A percentile compares a stretch with the other conserved stretches of the same genome.
Conservation (phyloP, 805 yeast genomes). For the Candida rishiriensis region DNA sequence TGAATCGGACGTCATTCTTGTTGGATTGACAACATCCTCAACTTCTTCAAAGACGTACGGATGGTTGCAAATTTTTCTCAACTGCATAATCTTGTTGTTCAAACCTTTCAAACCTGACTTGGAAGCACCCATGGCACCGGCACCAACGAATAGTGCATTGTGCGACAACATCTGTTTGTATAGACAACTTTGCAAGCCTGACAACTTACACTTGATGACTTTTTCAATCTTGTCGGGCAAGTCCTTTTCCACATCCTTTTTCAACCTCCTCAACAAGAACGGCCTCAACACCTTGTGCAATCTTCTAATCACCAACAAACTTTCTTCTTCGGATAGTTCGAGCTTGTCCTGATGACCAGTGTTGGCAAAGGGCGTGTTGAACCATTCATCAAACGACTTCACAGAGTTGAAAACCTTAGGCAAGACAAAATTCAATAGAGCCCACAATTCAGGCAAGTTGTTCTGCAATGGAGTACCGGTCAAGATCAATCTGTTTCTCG, state of each 20-base stretch:
- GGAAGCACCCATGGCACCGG: conserved; percentile 50
- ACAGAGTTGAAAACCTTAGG: conserved; percentile 85
- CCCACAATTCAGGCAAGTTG: conserved; percentile 83
- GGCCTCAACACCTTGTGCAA: conserved; percentile 84
- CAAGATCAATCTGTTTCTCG: conserved; percentile 72
- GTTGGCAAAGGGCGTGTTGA: conserved; percentile 82
- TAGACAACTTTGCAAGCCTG: conserved; percentile 64
- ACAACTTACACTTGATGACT: conserved; percentile 73
- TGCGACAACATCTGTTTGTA: conserved; percentile 78
- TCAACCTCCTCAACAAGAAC: conserved; percentile 75
- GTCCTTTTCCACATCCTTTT: conserved; percentile 83
- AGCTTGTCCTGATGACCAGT: conserved; percentile 79
- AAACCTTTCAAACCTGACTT: conserved; percentile 70
- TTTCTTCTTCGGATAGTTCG: conserved; percentile 82
- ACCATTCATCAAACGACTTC: conserved; percentile 86
- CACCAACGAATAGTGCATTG: conserved; percentile 61
- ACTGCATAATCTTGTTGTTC: conserved; percentile 80
- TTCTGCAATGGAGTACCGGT: conserved; percentile 89
- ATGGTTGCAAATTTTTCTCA: conserved; percentile 81
- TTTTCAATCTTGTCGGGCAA: conserved; percentile 81
- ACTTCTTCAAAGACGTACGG: conserved; percentile 85
- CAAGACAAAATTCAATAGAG: conserved; percentile 71
- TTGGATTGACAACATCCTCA: conserved; percentile 64
- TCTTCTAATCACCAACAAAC: conserved; percentile 75
- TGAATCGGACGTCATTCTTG: conserved; percentile 55